These are phyloP conservation scores for Cladorrhinum sp. DNA, from an alignment of 2,329 filamentous ascomycete species.

Conservation along the genomic window DNA sequence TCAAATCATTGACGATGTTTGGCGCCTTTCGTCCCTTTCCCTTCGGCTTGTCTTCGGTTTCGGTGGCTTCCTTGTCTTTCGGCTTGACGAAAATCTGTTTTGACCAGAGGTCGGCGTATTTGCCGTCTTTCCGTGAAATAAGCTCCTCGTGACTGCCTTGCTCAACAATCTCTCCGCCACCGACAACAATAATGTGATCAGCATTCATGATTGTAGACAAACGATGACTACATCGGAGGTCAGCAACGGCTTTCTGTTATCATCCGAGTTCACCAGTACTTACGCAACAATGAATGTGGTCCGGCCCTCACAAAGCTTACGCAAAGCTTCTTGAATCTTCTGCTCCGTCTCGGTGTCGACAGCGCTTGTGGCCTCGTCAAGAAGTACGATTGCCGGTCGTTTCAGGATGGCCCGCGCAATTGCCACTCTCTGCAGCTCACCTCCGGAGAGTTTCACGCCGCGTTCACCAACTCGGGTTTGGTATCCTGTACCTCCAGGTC, in stretches of 20 bases:
- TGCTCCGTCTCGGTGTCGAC: slow-evolving; percentile 69
- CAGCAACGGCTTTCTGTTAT: background rate
- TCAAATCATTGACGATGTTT: slow-evolving; percentile 38
- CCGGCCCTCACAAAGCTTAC: slow-evolving; percentile 55
- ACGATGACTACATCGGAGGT: slow-evolving; percentile 49
- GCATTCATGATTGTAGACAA: slow-evolving; percentile 70
- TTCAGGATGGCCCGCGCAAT: slow-evolving; percentile 72
- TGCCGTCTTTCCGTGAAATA: slow-evolving; percentile 50
- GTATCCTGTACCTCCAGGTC: slow-evolving; percentile 38
- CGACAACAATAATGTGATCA: slow-evolving; percentile 64
- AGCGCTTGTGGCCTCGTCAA: slow-evolving; percentile 77
- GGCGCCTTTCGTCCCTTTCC: slow-evolving; percentile 21
- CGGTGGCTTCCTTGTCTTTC: slow-evolving; percentile 38
- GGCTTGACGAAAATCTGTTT: slow-evolving; percentile 57
- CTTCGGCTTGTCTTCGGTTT: slow-evolving; percentile 23
- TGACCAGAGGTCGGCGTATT: slow-evolving; percentile 64
- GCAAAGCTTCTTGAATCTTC: slow-evolving; percentile 62
- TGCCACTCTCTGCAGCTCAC: slow-evolving; percentile 64
- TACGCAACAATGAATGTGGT: slow-evolving; percentile 67
- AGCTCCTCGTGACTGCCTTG: slow-evolving; percentile 60
- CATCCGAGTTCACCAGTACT: slow-evolving; percentile 31
- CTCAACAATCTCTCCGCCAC: slow-evolving; percentile 61
- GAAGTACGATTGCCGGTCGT: slow-evolving; percentile 69
- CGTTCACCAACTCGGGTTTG: slow-evolving; percentile 50
- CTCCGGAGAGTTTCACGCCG: slow-evolving; percentile 61